These are phyloP conservation scores for Tetracladium maxilliforme DNA, from an alignment of 2,329 filamentous ascomycete species.

Conservation along the genomic window DNA sequence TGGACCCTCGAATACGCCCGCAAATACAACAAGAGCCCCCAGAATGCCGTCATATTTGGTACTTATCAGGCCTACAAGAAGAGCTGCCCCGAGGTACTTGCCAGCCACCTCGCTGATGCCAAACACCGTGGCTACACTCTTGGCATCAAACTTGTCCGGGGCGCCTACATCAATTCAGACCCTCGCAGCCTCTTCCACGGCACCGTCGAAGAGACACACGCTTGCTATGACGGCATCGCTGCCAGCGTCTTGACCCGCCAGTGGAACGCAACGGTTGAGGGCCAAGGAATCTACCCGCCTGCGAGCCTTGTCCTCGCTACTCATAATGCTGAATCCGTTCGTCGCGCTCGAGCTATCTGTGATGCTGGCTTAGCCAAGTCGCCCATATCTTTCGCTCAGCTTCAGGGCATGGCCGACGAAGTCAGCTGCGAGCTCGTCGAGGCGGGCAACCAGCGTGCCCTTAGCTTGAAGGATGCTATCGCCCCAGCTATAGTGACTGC, in stretches of 20 bases:
- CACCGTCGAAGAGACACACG: constrained; percentile 57
- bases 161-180: constrained; percentile 59
- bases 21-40: constrained; percentile 49
- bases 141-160: constrained; percentile 62
- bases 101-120: constrained; percentile 43
- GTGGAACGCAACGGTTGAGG: constrained; percentile 32
- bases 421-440: constrained; percentile 50
- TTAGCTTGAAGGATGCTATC: constrained; percentile 37
- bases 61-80: constrained; percentile 72
- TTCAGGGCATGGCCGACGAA: constrained; percentile 94
- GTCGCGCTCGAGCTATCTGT: constrained; percentile 35
- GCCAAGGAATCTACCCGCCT: constrained; percentile 31
- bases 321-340: constrained; percentile 66
- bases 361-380: constrained; percentile 20
- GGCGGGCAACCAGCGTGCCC: constrained; percentile 17
- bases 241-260: constrained; percentile 48
- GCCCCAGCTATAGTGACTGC: constrained; percentile 40
- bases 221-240: constrained; percentile 58
- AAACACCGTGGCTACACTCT: constrained; percentile 45
- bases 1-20: constrained; percentile 69
- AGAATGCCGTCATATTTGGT: constrained; percentile 59
- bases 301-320: constrained; percentile 61
- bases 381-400: constrained; percentile 55
- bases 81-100: constrained; percentile 38
- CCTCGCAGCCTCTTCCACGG: constrained; percentile 57